A percentile compares a stretch with the other conserved stretches of the same genome.
phyloP scores from a whole-genome alignment of 345 rosid species.

The Rhodamnia argentea region DNA sequence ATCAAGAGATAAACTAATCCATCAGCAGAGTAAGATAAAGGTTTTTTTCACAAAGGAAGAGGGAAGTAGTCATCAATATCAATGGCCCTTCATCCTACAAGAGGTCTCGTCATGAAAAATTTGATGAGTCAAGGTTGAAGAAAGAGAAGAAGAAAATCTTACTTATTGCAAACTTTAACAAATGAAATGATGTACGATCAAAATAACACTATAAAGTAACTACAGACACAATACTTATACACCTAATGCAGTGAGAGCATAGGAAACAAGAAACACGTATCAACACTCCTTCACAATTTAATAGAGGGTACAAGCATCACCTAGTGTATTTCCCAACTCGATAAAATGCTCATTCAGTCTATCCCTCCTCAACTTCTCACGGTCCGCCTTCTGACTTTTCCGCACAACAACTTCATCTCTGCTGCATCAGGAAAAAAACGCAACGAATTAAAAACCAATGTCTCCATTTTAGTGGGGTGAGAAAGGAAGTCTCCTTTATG shows the following conservation, averaged over 20 bases:
- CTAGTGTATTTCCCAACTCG: slow-evolving; percentile 67
- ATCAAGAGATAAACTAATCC: neutral
- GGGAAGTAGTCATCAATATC: neutral
- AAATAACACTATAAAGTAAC: neutral
- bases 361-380: slow-evolving; percentile 90
- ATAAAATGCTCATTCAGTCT: slow-evolving; percentile 76
- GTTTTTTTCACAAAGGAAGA: neutral
- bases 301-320: slow-evolving; percentile 21
- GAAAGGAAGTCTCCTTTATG: neutral
- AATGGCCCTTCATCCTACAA: neutral
- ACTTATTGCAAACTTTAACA: neutral
- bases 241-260: neutral
- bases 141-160: neutral
- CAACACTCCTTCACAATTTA: neutral
- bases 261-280: neutral
- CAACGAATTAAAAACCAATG: neutral
- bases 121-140: neutral
- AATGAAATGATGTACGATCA: neutral
- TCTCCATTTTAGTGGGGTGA: neutral
- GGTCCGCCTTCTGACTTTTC: slow-evolving; percentile 78
- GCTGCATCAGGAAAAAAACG: slow-evolving; percentile 7
- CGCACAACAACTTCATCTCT: slow-evolving; percentile 36
- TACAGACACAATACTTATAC: neutral
- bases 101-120: neutral
- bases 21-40: neutral